Base-by-base conservation (phyloP, 768 basidiomycete genomes). In the Amanita brunnescens region DNA sequence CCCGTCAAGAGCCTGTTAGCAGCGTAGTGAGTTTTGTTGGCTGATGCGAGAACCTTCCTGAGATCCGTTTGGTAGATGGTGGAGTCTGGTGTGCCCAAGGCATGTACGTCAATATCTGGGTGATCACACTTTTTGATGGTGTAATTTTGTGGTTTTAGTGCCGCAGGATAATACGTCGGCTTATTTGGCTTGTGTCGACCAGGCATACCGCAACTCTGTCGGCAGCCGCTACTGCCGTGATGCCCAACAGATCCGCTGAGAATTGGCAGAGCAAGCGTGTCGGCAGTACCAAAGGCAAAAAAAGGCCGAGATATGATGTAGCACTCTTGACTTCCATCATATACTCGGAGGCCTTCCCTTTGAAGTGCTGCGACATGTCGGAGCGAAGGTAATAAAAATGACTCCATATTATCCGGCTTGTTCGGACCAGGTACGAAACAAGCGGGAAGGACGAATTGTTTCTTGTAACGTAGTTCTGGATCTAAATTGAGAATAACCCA, bases 311-410 rank as follows among this genome's bases (percentile, higher is more conserved):
- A 65, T 8, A 12, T 47, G 42, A 63, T 40, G 1, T 54, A 32
- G 6, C 10, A n/a, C 0, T 57, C 26, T 35, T 58, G 51, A 6
- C 32, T 10, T 16, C 62, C 64, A 55, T 68, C 60, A 55, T 57
- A 69, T 2, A 66, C 55, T 2, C 40, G 20, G 8, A 70, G 54
- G 1, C 70, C 68, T 37, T 68, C 62, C 1, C 53, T 54, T 37
- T 70, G 68, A 23, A 71, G 16, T 1, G 67, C 67, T 2, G 64
- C 58, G 6, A 72, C 47, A 55, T 73, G 68, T 47, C 68, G 58
- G 9, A 74, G 54, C 9, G 61, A 55, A 0, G 59, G 61, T 51
- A 63, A 70, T 0, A 67, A 41, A 49, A 62, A 72, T 3, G 68
- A 67, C 29, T 74, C 70, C 3, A 64, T 35, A 40, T 62, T 57